A percentile compares a stretch with the other conserved stretches of the same genome.
Evolutionary conservation across 306 rosid species (phyloP).

Genomic region (Cicer yamashitae): DNA sequence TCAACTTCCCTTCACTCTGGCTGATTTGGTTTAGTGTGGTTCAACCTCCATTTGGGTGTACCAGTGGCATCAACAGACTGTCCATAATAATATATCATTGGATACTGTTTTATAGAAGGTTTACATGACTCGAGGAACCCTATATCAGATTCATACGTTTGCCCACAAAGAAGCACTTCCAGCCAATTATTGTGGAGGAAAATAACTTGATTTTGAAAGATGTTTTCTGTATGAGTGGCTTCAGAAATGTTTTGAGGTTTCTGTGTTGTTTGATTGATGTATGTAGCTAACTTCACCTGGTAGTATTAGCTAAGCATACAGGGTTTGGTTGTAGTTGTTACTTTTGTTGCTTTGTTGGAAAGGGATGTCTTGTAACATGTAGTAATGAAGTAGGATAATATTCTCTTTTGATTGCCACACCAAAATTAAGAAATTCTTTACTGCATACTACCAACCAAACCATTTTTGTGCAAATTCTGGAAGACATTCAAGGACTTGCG

Average conservation of each 20-base stretch:
- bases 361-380: conserved; percentile 6
- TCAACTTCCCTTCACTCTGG: background rate
- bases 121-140: background rate
- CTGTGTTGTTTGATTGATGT: too few species aligned
- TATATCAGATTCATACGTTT: background rate
- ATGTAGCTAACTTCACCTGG: background rate
- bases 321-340: conserved; percentile 1
- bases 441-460: background rate
- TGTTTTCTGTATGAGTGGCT: too few species aligned
- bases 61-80: background rate
- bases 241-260: too few species aligned
- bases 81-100: background rate
- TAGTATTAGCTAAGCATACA: background rate
- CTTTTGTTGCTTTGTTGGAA: conserved; percentile 24
- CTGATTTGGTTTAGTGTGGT: background rate
- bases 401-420: background rate
- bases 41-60: background rate
- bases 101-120: background rate
- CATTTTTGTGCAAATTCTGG: too few species aligned
- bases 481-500: background rate
- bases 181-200: too few species aligned
- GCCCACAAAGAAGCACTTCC: background rate
- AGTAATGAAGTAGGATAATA: background rate
- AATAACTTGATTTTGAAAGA: too few species aligned
- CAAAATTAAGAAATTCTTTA: background rate